A percentile compares a stretch with the other conserved stretches of the same genome.
Evolutionary conservation across 306 rosid species (phyloP).

Genomic region (Alnus glutinosa): DNA sequence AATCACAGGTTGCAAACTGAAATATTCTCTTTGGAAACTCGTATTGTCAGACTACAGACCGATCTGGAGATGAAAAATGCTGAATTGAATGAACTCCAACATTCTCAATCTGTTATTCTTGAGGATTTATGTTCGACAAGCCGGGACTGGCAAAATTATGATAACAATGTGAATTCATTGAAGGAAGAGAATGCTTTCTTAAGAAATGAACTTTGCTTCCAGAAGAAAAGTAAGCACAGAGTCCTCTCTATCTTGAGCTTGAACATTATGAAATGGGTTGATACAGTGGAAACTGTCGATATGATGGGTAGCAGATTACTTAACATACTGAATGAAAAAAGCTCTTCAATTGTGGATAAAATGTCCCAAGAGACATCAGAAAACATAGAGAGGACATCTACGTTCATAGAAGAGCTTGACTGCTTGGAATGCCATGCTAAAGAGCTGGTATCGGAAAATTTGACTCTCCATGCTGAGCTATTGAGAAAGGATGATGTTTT

Average conservation of each 20-base stretch:
- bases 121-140: constrained; percentile 35
- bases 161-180: constrained; percentile 22
- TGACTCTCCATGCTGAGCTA: constrained; percentile 59
- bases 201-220: constrained; percentile 32
- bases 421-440: constrained; percentile 44
- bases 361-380: constrained; percentile 36
- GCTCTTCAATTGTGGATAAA: constrained; percentile 26
- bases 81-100: constrained; percentile 36
- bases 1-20: constrained; percentile 37
- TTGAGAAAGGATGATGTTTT: constrained; percentile 79
- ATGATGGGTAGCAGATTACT: constrained; percentile 21
- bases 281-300: constrained; percentile 36
- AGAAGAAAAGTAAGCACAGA: constrained; percentile 35
- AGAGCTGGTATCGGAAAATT: constrained; percentile 43
- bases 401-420: constrained; percentile 40
- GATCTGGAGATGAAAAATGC: constrained; percentile 37
- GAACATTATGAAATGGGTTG: constrained; percentile 30
- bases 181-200: constrained; percentile 46
- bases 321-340: constrained; percentile 29
- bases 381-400: constrained; percentile 36
- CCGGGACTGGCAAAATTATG: constrained; percentile 33
- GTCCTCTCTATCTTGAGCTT: constrained; percentile 31
- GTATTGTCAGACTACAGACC: constrained; percentile 26
- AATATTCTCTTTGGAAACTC: constrained; percentile 29
- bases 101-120: constrained; percentile 37